These are phyloP conservation scores for Metarhizium rileyi DNA, from an alignment of 2,329 filamentous ascomycete genomes.

Conservation along the genomic window DNA sequence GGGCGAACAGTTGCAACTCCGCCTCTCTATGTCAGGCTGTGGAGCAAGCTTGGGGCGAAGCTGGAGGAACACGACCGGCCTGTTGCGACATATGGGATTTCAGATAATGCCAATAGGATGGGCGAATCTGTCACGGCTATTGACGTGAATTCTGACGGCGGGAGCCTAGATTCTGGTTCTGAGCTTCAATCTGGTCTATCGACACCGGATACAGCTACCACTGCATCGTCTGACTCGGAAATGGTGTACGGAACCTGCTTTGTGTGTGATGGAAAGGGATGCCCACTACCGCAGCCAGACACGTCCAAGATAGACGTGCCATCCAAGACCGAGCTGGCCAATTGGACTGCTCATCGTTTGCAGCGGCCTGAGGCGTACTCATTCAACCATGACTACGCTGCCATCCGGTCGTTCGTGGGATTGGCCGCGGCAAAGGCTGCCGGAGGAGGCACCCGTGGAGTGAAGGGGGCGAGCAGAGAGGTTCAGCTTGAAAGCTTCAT, in stretches of 20 bases:
- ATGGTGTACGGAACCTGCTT: background rate
- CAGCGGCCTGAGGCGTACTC: background rate
- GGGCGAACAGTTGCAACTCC: background rate
- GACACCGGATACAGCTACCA: background rate
- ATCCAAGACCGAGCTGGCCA: background rate
- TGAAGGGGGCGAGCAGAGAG: background rate
- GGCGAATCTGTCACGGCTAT: background rate
- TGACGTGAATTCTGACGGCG: background rate
- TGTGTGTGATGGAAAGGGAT: constrained; percentile 1
- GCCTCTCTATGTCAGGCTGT: constrained; percentile 2
- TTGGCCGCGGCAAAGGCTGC: background rate
- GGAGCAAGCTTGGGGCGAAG: constrained; percentile 1
- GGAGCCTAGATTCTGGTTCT: background rate
- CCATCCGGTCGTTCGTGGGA: background rate
- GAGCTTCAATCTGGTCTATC: background rate
- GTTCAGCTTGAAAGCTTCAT: background rate
- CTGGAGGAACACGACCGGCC: background rate
- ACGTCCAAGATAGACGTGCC: background rate
- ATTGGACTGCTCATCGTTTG: constrained; percentile 1
- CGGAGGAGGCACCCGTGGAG: background rate
- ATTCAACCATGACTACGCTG: constrained; percentile 2
- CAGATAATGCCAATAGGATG: background rate
- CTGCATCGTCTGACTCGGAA: background rate
- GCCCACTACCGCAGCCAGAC: background rate
- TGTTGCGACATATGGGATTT: background rate